phyloP scores from a whole-genome alignment of 176 grass and related monocot genomes.

The Musa troglodytarum region DNA sequence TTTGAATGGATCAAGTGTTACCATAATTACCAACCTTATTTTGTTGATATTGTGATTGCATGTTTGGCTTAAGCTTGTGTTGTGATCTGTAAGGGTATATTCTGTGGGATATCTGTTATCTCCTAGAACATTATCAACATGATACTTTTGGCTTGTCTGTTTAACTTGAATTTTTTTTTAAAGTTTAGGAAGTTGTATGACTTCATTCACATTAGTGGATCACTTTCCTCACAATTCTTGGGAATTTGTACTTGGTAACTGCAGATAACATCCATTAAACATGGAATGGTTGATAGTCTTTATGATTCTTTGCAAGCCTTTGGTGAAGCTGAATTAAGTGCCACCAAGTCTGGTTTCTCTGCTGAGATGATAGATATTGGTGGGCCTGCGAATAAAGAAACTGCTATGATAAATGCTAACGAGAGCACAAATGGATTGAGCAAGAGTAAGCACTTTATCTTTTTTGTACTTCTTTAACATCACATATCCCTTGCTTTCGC shows the following conservation, averaged over 20 bases:
- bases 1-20: too few species aligned
- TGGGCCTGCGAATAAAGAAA: constrained; percentile 45
- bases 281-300: constrained; percentile 72
- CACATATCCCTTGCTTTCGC: neutral
- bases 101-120: neutral
- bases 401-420: constrained; percentile 22
- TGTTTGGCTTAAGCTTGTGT: neutral
- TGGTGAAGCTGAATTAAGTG: constrained; percentile 45
- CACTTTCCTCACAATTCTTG: neutral
- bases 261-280: constrained; percentile 70
- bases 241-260: constrained; percentile 17
- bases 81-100: neutral
- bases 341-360: constrained; percentile 36
- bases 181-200: neutral
- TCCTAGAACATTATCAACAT: neutral
- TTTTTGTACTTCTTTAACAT: neutral
- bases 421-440: constrained; percentile 10
- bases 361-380: constrained; percentile 69
- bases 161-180: constrained; percentile 9
- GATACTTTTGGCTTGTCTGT: neutral
- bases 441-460: constrained; percentile 8
- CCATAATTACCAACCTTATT: too few species aligned
- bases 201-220: neutral
- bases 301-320: constrained; percentile 63
- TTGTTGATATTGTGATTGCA: neutral